Evolutionary conservation across 2,329 filamentous ascomycete genomes (phyloP).

Genomic region (Stachybotrys chartarum): DNA sequence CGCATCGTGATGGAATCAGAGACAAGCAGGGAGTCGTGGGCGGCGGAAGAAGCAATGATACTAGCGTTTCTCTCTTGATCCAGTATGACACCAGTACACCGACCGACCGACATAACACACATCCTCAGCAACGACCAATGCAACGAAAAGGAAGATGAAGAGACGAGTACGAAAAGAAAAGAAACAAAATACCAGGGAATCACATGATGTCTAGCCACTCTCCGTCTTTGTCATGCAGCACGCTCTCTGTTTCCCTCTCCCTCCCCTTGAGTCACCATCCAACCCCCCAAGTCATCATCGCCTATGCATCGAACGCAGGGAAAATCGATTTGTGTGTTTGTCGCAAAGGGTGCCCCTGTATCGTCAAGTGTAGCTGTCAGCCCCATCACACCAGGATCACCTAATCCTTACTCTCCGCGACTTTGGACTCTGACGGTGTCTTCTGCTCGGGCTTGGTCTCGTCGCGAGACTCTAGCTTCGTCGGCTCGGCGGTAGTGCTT

Average conservation of each 20-base stretch:
- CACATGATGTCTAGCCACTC: slow-evolving; percentile 1
- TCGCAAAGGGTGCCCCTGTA: background rate
- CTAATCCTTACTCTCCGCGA: slow-evolving; percentile 28
- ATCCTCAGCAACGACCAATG: background rate
- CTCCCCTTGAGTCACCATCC: background rate
- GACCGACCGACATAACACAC: slow-evolving; percentile 15
- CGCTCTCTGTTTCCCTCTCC: background rate
- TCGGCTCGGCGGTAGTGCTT: slow-evolving; percentile 9
- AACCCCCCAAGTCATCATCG: background rate
- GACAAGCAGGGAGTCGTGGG: background rate
- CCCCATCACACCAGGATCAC: slow-evolving; percentile 15
- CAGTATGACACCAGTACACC: slow-evolving; percentile 15
- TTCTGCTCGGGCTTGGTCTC: slow-evolving; percentile 15
- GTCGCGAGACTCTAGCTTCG: background rate
- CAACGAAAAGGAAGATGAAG: slow-evolving; percentile 12
- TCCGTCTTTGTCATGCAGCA: background rate
- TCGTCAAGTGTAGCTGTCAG: slow-evolving; percentile 8
- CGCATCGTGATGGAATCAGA: background rate
- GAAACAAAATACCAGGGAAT: slow-evolving; percentile 7
- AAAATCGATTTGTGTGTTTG: too few relatives aligned
- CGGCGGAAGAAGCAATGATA: background rate
- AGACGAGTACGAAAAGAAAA: slow-evolving; percentile 17
- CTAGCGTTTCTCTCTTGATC: background rate
- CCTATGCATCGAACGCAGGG: background rate
- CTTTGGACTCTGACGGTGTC: slow-evolving; percentile 10